Percentiles rank a stretch among this genome's conserved stretches.
Conservation (phyloP, 805 yeast species). For the Starmerella floricola region DNA sequence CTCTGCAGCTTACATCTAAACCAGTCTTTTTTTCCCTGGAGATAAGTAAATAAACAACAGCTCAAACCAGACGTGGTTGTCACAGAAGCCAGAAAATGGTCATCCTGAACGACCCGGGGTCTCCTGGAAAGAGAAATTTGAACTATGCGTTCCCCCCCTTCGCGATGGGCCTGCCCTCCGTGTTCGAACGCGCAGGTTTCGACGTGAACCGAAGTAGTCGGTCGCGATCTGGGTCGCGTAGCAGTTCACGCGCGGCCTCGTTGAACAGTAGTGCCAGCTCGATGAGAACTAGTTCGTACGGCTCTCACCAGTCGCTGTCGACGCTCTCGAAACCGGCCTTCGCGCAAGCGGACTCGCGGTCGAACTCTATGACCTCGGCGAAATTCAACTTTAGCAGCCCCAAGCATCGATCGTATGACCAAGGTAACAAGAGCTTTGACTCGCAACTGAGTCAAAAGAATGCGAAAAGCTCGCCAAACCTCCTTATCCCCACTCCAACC, state of each 20-base stretch:
- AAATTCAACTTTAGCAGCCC: not conserved
- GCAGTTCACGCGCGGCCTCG: conserved; percentile 6
- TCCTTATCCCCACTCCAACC: too few relatives aligned
- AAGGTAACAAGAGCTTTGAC: too few relatives aligned
- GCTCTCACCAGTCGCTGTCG: not conserved
- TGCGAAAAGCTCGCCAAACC: too few relatives aligned
- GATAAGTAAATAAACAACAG: too few relatives aligned
- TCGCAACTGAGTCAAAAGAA: too few relatives aligned
- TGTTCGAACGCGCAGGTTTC: conserved; percentile 36
- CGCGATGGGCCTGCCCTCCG: conserved; percentile 30
- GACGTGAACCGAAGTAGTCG: conserved; percentile 25
- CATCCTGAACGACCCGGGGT: conserved; percentile 4
- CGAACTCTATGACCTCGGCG: not conserved
- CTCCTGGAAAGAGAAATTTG: conserved; percentile 21
- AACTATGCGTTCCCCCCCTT: conserved; percentile 34
- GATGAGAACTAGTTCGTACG: not conserved
- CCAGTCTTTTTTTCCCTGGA: too few relatives aligned
- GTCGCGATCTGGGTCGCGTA: conserved; percentile 15
- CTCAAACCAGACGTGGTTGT: not conserved
- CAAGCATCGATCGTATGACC: too few relatives aligned
- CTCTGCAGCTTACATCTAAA: too few relatives aligned
- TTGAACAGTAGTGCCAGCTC: conserved; percentile 1
- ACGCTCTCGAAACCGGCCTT: too few relatives aligned
- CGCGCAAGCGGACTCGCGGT: too few relatives aligned
- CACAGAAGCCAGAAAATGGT: not conserved